Evolutionary conservation across 768 basidiomycete genomes (phyloP), one percentile per base, ranked within the genome.

Genomic region (Xerocomus brunneocitrinus): DNA sequence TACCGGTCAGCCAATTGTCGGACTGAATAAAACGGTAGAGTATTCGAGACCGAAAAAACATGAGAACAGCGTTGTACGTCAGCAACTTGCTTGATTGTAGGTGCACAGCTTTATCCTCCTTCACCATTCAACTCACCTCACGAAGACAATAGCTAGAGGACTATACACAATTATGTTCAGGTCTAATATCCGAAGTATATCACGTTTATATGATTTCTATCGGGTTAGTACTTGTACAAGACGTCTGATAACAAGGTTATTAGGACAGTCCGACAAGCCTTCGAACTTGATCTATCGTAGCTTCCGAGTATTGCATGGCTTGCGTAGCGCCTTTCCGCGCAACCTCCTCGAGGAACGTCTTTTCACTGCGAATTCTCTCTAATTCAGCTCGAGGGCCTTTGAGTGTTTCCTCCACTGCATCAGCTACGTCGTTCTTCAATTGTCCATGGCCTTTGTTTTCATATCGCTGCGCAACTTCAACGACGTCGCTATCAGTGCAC

Each of bases 351-450:
- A 98, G 68, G 63, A 84, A 93, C 7, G 58, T 74, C 36, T 63
- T 75, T 53, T 94, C 89, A 3, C 59, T 68, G 45, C 78, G 73
- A 28, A 97, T 64, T 58, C 79, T 75, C 61, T 81, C 76, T 57
- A 89, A 93, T 66, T 89, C 85, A 1, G 67, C 73, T 42, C 93
- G 73, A 5, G 95, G 90, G 1, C 71, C 70, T 42, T 74, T 79
- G n/a, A 95, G 60, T 40, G 82, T 59, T 49, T 78, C 83, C 36
- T 85, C 83, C 1, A 98, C 76, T 0, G 84, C 88, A 4, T 87
- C 89, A 1, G 78, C 76, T 2, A 94, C 84, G 43, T 87, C 85
- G 4, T 64, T 71, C 73, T 98, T 98, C 57, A 98, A 70, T 14
- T 77, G 64, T 0, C 81, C 84, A 52, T 88, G 84, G 0, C 84